Base-by-base conservation (phyloP, 805 yeast species). In the Candida pseudoglaebosa region DNA sequence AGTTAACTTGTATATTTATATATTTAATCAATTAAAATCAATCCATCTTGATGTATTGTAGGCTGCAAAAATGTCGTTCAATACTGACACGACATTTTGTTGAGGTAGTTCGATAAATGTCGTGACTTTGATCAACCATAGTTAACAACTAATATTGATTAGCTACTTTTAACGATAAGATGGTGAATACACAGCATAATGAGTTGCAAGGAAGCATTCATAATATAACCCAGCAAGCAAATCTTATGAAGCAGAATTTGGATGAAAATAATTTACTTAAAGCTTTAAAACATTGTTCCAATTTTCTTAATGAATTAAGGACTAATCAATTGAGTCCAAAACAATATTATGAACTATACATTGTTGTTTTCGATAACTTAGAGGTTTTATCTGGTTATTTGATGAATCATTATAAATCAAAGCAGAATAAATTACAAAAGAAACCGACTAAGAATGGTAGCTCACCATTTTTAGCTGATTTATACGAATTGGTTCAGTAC, bases 401-500 rank as follows among this genome's bases (percentile, higher is more conserved):
- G 44, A 71, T 74, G 39, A 84, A 78, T 20, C 75, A 75, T 40
- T 90, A 87, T 53, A 79, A 82, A 9, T 71, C 74, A 38, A 79
- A 79, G 50, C 87, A 84, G 54, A 52, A 31, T 57, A 15, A 62
- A 52, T 40, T 56, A 61, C 31, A 61, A 51, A 46, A 26, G 59
- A 16, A 61, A 47, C 17, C 54, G 14, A 32, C 22, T 10, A 19
- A 29, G 10, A 4, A 63, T 53, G 44, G 41, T 8, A 43, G 45
- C 18, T 43, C 63, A 6, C 58, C 69, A 6, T 67, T 67, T 42
- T 64, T 93, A 38, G 86, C 95, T 0, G 98, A 93, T 56, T 71
- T 93, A 38, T 93, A 93, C 57, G 98, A 91, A 52, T 70, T 90
- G 57, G 97, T 91, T 4, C 98, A 93, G 60, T 93, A 93, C 56